A percentile compares a stretch with the other conserved stretches of the same genome.
Evolutionary conservation across 192 early-diverging fungal genomes (phyloP).

Genomic region (Backusella liffmaniae): DNA sequence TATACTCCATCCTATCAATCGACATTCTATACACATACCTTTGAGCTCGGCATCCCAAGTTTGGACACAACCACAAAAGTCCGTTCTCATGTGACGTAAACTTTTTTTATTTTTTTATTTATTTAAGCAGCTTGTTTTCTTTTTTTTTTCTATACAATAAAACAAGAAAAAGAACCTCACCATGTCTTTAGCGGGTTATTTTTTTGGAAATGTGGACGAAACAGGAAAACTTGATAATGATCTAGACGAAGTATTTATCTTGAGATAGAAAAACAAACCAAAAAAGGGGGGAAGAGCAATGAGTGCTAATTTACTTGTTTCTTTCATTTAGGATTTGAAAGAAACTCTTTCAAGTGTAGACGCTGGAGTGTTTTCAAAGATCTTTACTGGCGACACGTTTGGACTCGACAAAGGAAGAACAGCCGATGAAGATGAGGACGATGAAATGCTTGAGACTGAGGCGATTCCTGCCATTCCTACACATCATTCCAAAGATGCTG

Average conservation of each 20-base stretch:
- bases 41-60: no score
- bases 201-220: constrained; percentile 93
- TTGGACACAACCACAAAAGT: no score
- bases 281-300: background rate
- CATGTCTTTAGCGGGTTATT: constrained; percentile 71
- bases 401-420: constrained; percentile 50
- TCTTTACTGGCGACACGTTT: constrained; percentile 48
- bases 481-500: constrained; percentile 58
- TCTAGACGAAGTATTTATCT: constrained; percentile 26
- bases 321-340: constrained; percentile 46
- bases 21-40: no score
- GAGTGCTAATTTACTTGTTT: background rate
- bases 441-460: constrained; percentile 26
- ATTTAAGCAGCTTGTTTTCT: background rate
- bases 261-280: background rate
- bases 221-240: constrained; percentile 68
- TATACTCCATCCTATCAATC: no score
- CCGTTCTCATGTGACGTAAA: no score
- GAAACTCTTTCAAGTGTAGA: constrained; percentile 53
- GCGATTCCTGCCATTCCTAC: constrained; percentile 49
- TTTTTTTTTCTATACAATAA: background rate
- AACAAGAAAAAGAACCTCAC: background rate
- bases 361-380: constrained; percentile 48
- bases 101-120: no score
- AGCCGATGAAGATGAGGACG: constrained; percentile 43